Evolutionary conservation across 805 yeast genomes (phyloP).

Genomic region (Starmerella kuoi): DNA sequence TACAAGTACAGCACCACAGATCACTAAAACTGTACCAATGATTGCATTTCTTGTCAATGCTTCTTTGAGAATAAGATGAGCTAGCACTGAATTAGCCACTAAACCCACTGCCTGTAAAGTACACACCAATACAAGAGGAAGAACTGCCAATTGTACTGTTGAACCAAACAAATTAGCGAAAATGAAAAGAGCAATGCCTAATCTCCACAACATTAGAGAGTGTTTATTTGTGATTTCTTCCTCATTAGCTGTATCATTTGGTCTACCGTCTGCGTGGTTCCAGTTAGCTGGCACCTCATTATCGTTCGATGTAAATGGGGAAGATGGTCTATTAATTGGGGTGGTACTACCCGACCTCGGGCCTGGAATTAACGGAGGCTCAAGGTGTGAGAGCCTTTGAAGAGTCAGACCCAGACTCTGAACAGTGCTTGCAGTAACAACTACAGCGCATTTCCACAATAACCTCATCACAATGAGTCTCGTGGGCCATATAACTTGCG

Average conservation of each 20-base stretch:
- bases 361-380: conserved; percentile 1
- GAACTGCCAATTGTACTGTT: conserved; percentile 66
- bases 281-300: no score
- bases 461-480: conserved; percentile 1
- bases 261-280: no score
- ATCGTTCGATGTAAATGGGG: no score
- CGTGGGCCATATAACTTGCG: no score
- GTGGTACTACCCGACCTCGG: no score
- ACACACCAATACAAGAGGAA: conserved; percentile 66
- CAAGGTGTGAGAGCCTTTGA: conserved; percentile 64
- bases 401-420: conserved; percentile 74
- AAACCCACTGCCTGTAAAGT: conserved; percentile 80
- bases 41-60: conserved; percentile 46
- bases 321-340: no score
- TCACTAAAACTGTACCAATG: conserved; percentile 54
- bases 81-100: conserved; percentile 72
- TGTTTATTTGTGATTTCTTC: not conserved
- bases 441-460: conserved; percentile 34
- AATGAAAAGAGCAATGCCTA: conserved; percentile 61
- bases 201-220: conserved; percentile 43
- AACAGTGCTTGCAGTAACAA: conserved; percentile 60
- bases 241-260: no score
- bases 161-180: conserved; percentile 69
- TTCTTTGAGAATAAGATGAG: conserved; percentile 56
- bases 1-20: conserved; percentile 62